These are phyloP conservation scores for Kwoniella botswanensis DNA, from an alignment of 768 basidiomycete species.

Conservation along the genomic window DNA sequence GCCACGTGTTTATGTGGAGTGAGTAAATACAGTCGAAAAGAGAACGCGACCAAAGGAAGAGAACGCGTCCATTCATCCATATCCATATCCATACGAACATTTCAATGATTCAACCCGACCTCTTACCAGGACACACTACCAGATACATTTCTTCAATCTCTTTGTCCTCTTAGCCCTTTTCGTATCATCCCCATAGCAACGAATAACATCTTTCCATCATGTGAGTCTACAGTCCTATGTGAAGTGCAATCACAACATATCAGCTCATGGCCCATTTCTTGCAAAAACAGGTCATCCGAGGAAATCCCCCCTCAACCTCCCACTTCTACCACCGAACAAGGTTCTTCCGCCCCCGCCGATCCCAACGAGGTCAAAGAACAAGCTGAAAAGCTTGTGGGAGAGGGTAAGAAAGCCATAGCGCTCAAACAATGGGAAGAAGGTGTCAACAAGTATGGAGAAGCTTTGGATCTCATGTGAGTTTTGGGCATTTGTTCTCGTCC, in stretches of 20 bases:
- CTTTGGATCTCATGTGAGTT: slow-evolving; percentile 54
- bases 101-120: background rate
- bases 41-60: slow-evolving; percentile 4
- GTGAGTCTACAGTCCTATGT: background rate
- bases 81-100: background rate
- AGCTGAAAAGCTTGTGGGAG: slow-evolving; percentile 47
- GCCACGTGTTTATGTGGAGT: slow-evolving; percentile 5
- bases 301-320: slow-evolving; percentile 1
- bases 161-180: too few species aligned
- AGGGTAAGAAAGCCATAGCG: slow-evolving; percentile 56
- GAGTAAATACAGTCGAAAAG: background rate
- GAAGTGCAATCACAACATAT: background rate
- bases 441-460: slow-evolving; percentile 54
- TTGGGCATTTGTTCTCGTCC: too few species aligned
- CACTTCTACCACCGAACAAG: background rate
- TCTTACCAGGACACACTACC: background rate
- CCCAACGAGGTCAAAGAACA: slow-evolving; percentile 20
- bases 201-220: background rate
- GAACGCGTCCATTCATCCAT: background rate
- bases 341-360: background rate
- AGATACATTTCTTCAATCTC: background rate
- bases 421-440: slow-evolving; percentile 56
- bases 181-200: too few species aligned
- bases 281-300: slow-evolving; percentile 6
- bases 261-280: background rate